Conservation (phyloP, 2,329 filamentous ascomycete species). For the Fusarium vanettenii region DNA sequence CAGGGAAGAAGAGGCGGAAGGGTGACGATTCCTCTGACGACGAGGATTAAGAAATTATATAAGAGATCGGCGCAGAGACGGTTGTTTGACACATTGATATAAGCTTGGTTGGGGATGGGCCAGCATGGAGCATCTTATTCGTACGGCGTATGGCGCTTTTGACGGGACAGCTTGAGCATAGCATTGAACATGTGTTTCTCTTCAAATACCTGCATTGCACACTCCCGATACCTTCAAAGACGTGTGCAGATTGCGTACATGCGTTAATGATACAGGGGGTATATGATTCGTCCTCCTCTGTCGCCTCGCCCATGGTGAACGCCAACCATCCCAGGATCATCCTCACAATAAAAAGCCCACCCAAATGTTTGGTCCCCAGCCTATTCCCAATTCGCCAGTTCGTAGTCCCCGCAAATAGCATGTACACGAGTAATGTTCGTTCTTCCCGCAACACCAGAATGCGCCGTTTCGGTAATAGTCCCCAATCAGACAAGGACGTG, state of each 20-base stretch:
- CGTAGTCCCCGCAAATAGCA: background rate
- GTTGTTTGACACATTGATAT: background rate
- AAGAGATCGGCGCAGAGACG: background rate
- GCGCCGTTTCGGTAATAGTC: background rate
- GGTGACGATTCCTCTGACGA: slow-evolving; percentile 50
- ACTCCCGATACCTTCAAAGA: background rate
- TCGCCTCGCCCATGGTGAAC: background rate
- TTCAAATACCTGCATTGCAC: background rate
- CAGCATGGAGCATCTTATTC: background rate
- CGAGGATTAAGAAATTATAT: slow-evolving; percentile 34
- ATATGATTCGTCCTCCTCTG: slow-evolving; percentile 2
- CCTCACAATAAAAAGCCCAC: background rate
- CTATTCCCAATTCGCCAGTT: background rate
- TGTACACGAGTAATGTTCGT: background rate
- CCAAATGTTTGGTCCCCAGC: background rate
- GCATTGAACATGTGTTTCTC: background rate
- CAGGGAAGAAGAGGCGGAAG: slow-evolving; percentile 45
- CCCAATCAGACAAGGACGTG: slow-evolving; percentile 3
- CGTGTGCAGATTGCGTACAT: background rate
- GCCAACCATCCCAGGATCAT: background rate
- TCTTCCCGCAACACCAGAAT: slow-evolving; percentile 19
- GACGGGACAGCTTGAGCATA: background rate
- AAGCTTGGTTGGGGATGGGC: background rate
- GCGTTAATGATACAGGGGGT: slow-evolving; percentile 2
- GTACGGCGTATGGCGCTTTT: slow-evolving; percentile 24